Evolutionary conservation across 352 stramenopile species (phyloP).

Genomic region (Phytophthora sp.): DNA sequence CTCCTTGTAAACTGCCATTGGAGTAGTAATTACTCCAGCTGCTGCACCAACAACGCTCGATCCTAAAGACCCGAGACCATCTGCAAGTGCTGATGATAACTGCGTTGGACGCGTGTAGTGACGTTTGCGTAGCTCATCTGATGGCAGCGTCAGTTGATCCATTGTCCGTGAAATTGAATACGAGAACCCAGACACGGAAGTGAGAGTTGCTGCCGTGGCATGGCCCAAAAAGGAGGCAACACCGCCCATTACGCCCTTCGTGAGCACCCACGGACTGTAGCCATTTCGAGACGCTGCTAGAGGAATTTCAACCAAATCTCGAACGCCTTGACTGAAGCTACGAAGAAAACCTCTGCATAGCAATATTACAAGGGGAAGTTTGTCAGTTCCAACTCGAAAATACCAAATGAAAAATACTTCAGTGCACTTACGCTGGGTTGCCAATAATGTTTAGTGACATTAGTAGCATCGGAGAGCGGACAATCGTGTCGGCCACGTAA

Average conservation of each 20-base stretch:
- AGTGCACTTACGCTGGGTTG: conserved; percentile 79
- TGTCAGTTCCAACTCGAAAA: conserved; percentile 10
- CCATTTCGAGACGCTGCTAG: conserved; percentile 68
- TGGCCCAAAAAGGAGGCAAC: conserved; percentile 79
- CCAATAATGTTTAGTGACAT: conserved; percentile 89
- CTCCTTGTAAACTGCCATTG: conserved; percentile 78
- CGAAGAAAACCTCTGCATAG: conserved; percentile 73
- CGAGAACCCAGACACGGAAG: conserved; percentile 80
- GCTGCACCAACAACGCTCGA: conserved; percentile 80
- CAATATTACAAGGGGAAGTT: no score
- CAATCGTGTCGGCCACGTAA: conserved; percentile 82
- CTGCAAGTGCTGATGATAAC: conserved; percentile 64
- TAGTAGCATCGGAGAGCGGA: conserved; percentile 76
- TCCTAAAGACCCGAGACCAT: conserved; percentile 72
- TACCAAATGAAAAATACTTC: no score
- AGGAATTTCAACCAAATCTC: conserved; percentile 83
- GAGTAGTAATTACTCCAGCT: conserved; percentile 77
- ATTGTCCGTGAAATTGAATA: conserved; percentile 85
- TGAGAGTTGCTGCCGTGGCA: conserved; percentile 68
- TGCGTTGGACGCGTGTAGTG: conserved; percentile 74
- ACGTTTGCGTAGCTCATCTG: conserved; percentile 61
- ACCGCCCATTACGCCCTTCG: conserved; percentile 70
- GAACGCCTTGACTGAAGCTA: conserved; percentile 67
- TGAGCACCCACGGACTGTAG: conserved; percentile 81
- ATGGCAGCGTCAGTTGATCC: conserved; percentile 77